Conservation (phyloP, 495 filamentous ascomycete genomes). For the Friedmanniomyces endolithicus region DNA sequence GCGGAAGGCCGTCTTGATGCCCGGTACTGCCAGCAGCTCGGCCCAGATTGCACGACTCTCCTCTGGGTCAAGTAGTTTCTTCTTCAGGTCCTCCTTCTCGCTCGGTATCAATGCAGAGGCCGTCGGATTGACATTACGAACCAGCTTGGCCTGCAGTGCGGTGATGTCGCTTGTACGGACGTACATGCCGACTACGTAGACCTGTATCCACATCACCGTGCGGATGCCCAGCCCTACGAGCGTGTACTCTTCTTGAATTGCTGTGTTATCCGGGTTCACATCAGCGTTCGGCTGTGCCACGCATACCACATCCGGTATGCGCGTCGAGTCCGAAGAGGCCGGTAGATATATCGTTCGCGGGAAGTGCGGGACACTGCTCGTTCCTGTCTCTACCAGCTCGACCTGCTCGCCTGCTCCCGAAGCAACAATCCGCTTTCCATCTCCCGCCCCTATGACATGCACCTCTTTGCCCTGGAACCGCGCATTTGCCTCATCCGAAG, state of each 20-base stretch:
- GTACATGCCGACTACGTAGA: slow-evolving; percentile 90
- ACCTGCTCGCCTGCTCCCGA: slow-evolving; percentile 42
- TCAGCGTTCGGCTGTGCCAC: slow-evolving; percentile 23
- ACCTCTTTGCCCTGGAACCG: slow-evolving; percentile 36
- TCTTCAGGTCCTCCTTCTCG: slow-evolving; percentile 61
- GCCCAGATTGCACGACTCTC: slow-evolving; percentile 59
- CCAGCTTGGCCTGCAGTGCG: slow-evolving; percentile 42
- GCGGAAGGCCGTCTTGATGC: slow-evolving; percentile 49
- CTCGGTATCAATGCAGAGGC: slow-evolving; percentile 69
- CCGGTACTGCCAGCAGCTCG: slow-evolving; percentile 43
- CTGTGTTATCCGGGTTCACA: slow-evolving; percentile 5
- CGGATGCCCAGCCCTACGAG: slow-evolving; percentile 77
- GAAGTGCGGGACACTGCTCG: slow-evolving; percentile 68
- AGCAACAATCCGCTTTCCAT: slow-evolving; percentile 45
- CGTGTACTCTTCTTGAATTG: slow-evolving; percentile 54
- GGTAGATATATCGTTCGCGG: slow-evolving; percentile 58
- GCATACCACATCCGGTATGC: slow-evolving; percentile 13
- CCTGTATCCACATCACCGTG: slow-evolving; percentile 77
- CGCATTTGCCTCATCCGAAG: slow-evolving; percentile 16
- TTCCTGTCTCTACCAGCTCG: slow-evolving; percentile 69
- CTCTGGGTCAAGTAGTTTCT: slow-evolving; percentile 54
- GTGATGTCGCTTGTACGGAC: slow-evolving; percentile 64
- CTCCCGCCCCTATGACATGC: slow-evolving; percentile 34
- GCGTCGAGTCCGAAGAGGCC: slow-evolving; percentile 22
- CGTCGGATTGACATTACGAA: slow-evolving; percentile 34